Percentiles rank a stretch among this genome's conserved stretches.
phyloP scores from a whole-genome alignment of 257 asterid genomes.

The Capsicum chinense region DNA sequence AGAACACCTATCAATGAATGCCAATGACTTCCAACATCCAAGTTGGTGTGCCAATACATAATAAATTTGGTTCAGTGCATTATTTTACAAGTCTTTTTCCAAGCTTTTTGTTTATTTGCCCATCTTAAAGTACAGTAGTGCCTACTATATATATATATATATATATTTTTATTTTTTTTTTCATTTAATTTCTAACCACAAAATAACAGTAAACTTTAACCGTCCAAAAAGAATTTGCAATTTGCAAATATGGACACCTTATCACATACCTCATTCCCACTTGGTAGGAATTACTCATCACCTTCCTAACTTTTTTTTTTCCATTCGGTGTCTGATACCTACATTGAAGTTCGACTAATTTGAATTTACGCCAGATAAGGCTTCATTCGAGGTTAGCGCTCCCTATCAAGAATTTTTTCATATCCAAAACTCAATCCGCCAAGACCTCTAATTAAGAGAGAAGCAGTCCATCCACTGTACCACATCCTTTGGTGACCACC shows the following conservation, averaged over 20 bases:
- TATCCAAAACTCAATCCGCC: too few relatives aligned
- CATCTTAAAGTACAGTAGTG: background rate
- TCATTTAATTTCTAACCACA: constrained; percentile 17
- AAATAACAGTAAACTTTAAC: constrained; percentile 21
- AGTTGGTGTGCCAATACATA: background rate
- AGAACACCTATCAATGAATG: background rate
- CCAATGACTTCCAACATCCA: background rate
- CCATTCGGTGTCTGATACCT: too few relatives aligned
- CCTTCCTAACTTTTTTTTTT: background rate
- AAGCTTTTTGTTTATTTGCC: constrained; percentile 5
- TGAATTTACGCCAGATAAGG: too few relatives aligned
- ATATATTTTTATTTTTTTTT: background rate
- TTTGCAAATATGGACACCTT: background rate
- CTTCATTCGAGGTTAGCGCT: too few relatives aligned
- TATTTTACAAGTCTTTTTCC: background rate
- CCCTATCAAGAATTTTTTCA: too few relatives aligned
- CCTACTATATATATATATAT: background rate
- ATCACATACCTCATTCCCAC: constrained; percentile 34
- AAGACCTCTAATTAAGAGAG: too few relatives aligned
- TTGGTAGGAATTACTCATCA: background rate
- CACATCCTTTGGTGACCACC: background rate
- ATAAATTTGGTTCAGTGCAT: background rate
- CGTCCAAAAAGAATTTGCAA: constrained; percentile 25
- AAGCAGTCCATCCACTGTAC: too few relatives aligned
- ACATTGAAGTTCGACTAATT: too few relatives aligned